A percentile compares a stretch with the other conserved stretches of the same genome.
Conservation (phyloP, 331 rosid genomes). For the Quercus tomentella region DNA sequence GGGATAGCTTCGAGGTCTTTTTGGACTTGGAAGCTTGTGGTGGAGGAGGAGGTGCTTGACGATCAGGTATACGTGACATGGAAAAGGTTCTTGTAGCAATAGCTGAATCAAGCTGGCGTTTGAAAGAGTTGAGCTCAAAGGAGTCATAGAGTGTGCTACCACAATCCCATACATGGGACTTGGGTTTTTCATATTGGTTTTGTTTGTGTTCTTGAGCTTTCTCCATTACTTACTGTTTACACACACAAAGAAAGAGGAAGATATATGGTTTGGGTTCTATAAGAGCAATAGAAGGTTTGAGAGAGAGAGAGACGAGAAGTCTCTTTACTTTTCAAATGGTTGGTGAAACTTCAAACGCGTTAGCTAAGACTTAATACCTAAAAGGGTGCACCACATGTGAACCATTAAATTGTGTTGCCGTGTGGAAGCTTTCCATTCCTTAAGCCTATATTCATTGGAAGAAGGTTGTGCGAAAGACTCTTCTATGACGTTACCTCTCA, state of each 20-base stretch:
- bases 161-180: conserved; percentile 66
- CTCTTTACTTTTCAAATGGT: neutral
- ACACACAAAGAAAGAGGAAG: neutral
- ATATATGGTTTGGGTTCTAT: neutral
- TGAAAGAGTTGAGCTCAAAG: conserved; percentile 73
- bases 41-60: conserved; percentile 9
- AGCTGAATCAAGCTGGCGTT: conserved; percentile 66
- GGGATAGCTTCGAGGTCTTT: conserved; percentile 51
- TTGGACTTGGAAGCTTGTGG: neutral
- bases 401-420: neutral
- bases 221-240: conserved; percentile 8
- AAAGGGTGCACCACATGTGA: neutral
- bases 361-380: conserved; percentile 16
- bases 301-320: neutral
- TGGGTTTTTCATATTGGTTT: neutral
- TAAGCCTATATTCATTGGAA: neutral
- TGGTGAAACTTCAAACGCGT: conserved; percentile 29
- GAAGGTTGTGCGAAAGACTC: neutral
- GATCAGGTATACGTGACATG: conserved; percentile 54
- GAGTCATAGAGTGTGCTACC: conserved; percentile 89
- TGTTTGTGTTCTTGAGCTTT: neutral
- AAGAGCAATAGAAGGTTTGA: neutral
- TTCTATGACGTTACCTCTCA: neutral
- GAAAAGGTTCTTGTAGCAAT: conserved; percentile 50
- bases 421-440: neutral